Conservation (phyloP, 805 yeast genomes). For the Barnettozyma salicaria region DNA sequence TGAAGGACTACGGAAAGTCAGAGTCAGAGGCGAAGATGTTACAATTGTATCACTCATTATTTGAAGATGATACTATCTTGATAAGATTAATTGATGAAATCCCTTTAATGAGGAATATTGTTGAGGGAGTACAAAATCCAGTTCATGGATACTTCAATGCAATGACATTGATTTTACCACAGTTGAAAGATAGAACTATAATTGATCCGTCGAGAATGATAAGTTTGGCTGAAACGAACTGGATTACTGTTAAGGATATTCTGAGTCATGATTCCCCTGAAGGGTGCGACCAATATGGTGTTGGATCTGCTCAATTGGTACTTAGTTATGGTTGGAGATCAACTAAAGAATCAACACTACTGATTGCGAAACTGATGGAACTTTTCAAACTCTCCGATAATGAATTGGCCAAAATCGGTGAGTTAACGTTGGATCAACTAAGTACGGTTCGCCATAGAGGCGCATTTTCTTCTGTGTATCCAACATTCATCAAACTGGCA, state of each 20-base stretch:
- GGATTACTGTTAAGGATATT: conserved; percentile 35
- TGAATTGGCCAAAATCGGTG: conserved; percentile 37
- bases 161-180: conserved; percentile 39
- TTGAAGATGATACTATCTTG: conserved; percentile 30
- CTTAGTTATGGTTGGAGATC: conserved; percentile 78
- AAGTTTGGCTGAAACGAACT: conserved; percentile 24
- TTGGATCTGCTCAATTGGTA: conserved; percentile 39
- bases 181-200: conserved; percentile 7
- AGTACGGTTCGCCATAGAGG: conserved; percentile 81
- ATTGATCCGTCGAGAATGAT: conserved; percentile 10
- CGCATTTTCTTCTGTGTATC: conserved; percentile 84
- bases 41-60: conserved; percentile 40
- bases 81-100: conserved; percentile 31
- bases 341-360: conserved; percentile 62
- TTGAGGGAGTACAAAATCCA: conserved; percentile 44
- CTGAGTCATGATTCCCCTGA: conserved; percentile 69
- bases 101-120: conserved; percentile 29
- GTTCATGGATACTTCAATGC: conserved; percentile 70
- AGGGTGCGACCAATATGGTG: conserved; percentile 45
- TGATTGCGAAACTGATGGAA: conserved; percentile 43
- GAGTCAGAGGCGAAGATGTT: conserved; percentile 76
- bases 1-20: conserved; percentile 49
- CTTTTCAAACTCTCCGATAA: conserved; percentile 18
- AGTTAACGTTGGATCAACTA: conserved; percentile 57
- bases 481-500: conserved; percentile 69